Evolutionary conservation across 208 protist genomes (phyloP).

Genomic region (Crithidia thermophila): DNA sequence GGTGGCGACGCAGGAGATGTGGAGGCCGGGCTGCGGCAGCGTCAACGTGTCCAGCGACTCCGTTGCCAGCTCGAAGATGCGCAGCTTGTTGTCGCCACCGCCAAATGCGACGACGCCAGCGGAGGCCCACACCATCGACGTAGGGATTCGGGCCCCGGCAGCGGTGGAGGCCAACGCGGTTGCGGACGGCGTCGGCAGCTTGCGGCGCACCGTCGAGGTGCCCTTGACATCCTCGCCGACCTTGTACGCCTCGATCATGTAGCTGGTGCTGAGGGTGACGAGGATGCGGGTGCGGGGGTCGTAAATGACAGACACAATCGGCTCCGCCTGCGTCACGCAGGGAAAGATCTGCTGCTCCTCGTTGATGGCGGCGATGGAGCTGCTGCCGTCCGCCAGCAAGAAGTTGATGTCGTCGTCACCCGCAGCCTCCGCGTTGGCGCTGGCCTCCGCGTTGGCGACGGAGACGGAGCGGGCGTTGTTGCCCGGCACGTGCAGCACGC

Average conservation of each 20-base stretch:
- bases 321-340: constrained; percentile 55
- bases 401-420: constrained; percentile 76
- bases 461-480: background rate
- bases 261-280: constrained; percentile 61
- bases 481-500: constrained; percentile 50
- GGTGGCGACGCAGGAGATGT: constrained; percentile 64
- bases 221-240: constrained; percentile 54
- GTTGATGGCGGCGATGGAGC: constrained; percentile 45
- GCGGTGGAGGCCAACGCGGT: constrained; percentile 30
- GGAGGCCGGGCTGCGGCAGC: constrained; percentile 48
- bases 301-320: constrained; percentile 65
- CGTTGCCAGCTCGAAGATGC: constrained; percentile 78
- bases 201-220: constrained; percentile 58
- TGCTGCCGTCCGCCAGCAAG: constrained; percentile 54
- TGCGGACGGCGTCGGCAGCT: constrained; percentile 54
- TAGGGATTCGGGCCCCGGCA: constrained; percentile 21
- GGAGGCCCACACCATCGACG: constrained; percentile 80
- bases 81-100: constrained; percentile 80
- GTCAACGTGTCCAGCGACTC: constrained; percentile 77
- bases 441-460: background rate
- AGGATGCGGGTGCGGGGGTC: constrained; percentile 60
- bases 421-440: constrained; percentile 3
- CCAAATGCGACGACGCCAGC: constrained; percentile 73
- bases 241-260: constrained; percentile 69
- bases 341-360: constrained; percentile 73